Base-by-base conservation (phyloP, 352 stramenopile genomes). In the Phytophthora nicotianae region DNA sequence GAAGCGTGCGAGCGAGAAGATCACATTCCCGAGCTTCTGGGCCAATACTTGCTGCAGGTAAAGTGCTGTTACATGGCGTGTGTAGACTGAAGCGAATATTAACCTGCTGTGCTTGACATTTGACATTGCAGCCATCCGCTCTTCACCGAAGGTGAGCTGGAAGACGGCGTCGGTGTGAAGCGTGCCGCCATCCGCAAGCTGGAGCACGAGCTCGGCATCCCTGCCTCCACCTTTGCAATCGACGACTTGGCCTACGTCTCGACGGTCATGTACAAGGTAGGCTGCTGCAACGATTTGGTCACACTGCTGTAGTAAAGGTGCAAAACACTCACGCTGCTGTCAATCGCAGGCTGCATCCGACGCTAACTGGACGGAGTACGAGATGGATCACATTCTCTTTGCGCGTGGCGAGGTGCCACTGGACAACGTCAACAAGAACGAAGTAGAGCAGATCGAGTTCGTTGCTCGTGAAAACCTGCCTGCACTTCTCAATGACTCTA, bases 1-100 rank as follows among this genome's bases (percentile, higher is more conserved):
- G 65, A 91, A 99, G 83, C 86, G 98, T 16, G 93, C 97, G 1
- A 74, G 74, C 2, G 89, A 93, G 45, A 99, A 99, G 79, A 99
- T 99, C 76, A 99, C 97, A 21, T 99, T 99, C 74, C 97, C 98
- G 13, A 88, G 91, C 69, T 97, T 98, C 29, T 99, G 98, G 98
- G 98, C 98, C 14, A 99, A 99, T 76, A 99, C 98, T 13, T 99
- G 98, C 74, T 99, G 98, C 81, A 97, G 78, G 78, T 88, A 50
- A 50, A 56, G 29, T 61, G 10, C 13, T 40, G 20, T 23, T 62
- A 4, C 33, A 53, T 50, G 51, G 26, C 19, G 27, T 8, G 32
- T 5, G 6, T 33, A 43, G 43, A 8, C 19, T 42, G n/a, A n/a
- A 48, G 11, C 40, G 21, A n/a, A 9, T 21, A 16, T 43, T 57